Percentiles rank a stretch among this genome's conserved stretches.
These are phyloP conservation scores for Fusarium palustre DNA, from an alignment of 2,329 filamentous ascomycete genomes.

Conservation along the genomic window DNA sequence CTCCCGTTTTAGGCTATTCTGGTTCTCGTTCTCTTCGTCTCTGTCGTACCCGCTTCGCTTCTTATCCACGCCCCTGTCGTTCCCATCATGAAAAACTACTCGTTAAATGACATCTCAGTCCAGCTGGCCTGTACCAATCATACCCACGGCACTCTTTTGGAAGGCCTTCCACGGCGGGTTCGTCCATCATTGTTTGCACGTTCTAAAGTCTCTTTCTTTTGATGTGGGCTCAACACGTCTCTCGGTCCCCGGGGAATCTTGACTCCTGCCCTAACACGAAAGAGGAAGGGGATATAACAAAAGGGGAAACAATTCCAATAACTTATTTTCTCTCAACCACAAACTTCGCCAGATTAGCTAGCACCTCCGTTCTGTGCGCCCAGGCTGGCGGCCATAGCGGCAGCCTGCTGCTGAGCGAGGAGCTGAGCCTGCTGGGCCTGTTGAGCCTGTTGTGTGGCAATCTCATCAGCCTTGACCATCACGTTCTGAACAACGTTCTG, in stretches of 20 bases:
- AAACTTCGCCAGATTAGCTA: slow-evolving; percentile 34
- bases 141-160: slow-evolving; percentile 45
- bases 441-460: slow-evolving; percentile 51
- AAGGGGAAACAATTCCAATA: slow-evolving; percentile 45
- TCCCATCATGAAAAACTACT: slow-evolving; percentile 5
- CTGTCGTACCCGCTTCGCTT: neutral
- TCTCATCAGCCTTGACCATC: slow-evolving; percentile 70
- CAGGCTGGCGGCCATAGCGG: slow-evolving; percentile 30
- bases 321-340: slow-evolving; percentile 34
- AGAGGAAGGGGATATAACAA: slow-evolving; percentile 47
- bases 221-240: slow-evolving; percentile 44
- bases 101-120: slow-evolving; percentile 5
- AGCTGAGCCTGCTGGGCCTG: slow-evolving; percentile 47
- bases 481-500: slow-evolving; percentile 83
- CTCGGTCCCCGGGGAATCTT: slow-evolving; percentile 47
- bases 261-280: slow-evolving; percentile 45
- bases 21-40: slow-evolving; percentile 9
- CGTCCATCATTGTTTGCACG: slow-evolving; percentile 48
- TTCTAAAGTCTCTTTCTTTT: slow-evolving; percentile 49
- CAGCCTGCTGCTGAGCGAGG: slow-evolving; percentile 48
- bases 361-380: slow-evolving; percentile 45
- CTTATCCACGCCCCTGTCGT: slow-evolving; percentile 9
- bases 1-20: slow-evolving; percentile 9
- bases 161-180: slow-evolving; percentile 40
- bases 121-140: slow-evolving; percentile 38